Conservation (phyloP, 2,329 filamentous ascomycete genomes). For the Parascedosporium putredinis region DNA sequence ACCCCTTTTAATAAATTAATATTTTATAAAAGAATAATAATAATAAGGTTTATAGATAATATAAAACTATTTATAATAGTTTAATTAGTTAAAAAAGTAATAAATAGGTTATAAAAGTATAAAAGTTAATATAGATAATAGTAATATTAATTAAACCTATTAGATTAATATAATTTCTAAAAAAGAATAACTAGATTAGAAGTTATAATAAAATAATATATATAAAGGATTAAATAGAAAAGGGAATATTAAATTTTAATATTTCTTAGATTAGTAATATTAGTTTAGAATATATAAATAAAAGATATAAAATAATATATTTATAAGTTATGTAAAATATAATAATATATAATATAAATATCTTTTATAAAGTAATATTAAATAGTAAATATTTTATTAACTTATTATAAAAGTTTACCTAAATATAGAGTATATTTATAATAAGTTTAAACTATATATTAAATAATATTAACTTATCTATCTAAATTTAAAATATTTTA, state of each 20-base stretch:
- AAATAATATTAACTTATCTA: too few species aligned
- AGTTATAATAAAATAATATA: background rate
- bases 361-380: background rate
- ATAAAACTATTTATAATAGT: background rate
- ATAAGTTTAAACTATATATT: background rate
- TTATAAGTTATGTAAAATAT: background rate
- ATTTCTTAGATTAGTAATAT: background rate
- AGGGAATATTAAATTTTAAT: background rate
- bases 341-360: background rate
- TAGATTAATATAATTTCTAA: background rate
- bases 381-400: background rate
- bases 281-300: background rate
- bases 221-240: background rate
- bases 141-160: too few species aligned
- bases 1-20: background rate
- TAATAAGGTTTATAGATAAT: background rate
- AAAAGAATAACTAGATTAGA: background rate
- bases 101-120: background rate
- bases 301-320: background rate
- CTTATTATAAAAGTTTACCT: background rate
- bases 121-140: background rate
- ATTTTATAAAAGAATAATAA: background rate
- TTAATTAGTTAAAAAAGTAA: background rate
- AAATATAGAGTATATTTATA: background rate
- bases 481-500: too few species aligned